These are phyloP conservation scores for Mycena filopes DNA, from an alignment of 768 basidiomycete genomes.

Conservation along the genomic window DNA sequence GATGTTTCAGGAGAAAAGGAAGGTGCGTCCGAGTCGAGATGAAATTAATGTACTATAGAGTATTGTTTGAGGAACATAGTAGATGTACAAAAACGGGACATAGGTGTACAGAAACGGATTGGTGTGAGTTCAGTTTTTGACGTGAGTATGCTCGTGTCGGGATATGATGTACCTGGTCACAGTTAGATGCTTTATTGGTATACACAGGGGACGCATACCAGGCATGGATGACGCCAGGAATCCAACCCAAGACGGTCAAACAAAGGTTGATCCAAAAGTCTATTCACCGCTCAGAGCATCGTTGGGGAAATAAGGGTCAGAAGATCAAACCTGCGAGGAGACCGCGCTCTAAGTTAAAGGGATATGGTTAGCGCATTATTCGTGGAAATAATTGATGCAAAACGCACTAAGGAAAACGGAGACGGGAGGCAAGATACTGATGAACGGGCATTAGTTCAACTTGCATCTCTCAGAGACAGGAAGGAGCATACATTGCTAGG, in stretches of 20 bases:
- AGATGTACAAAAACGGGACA: no score
- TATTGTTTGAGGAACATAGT: no score
- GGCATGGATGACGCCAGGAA: conserved; percentile 53
- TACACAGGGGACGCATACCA: conserved; percentile 37
- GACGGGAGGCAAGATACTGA: conserved; percentile 41
- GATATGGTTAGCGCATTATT: background rate
- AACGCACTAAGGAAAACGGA: conserved; percentile 44
- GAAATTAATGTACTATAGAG: no score
- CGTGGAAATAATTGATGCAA: background rate
- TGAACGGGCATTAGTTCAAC: background rate
- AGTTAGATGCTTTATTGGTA: background rate
- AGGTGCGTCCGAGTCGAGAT: no score
- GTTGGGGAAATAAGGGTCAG: background rate
- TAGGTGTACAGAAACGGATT: no score
- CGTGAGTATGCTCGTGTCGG: conserved; percentile 26
- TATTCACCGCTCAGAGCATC: background rate
- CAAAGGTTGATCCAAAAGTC: conserved; percentile 50
- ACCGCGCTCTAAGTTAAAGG: conserved; percentile 36
- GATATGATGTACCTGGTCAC: conserved; percentile 28
- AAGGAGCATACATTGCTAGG: conserved; percentile 40
- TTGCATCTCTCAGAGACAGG: background rate
- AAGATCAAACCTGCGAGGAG: conserved; percentile 35
- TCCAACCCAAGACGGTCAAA: conserved; percentile 53
- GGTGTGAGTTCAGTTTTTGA: conserved; percentile 8
- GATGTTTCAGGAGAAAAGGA: no score